These are phyloP conservation scores for Naganishia onofrii DNA, from an alignment of 768 basidiomycete genomes.

Conservation along the genomic window DNA sequence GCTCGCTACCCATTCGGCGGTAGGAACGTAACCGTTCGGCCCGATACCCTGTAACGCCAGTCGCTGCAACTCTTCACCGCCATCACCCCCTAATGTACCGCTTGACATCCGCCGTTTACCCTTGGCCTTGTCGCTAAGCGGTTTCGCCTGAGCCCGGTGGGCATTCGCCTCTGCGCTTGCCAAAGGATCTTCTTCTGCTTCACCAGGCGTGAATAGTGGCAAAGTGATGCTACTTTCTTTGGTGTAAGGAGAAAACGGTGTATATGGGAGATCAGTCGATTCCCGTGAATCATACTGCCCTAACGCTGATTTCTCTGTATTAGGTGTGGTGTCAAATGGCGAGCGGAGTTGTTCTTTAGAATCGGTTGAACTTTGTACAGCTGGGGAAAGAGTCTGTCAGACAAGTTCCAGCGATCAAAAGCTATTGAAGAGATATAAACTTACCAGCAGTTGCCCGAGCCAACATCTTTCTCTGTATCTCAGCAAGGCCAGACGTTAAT, in stretches of 20 bases:
- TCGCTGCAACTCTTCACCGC: conserved; percentile 59
- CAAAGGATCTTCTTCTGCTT: conserved; percentile 33
- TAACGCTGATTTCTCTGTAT: conserved; percentile 21
- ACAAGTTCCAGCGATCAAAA: neutral
- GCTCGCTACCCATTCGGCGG: conserved; percentile 91
- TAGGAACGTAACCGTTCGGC: conserved; percentile 87
- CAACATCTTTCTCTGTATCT: conserved; percentile 72
- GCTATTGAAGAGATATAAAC: neutral
- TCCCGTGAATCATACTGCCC: conserved; percentile 19
- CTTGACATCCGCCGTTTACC: conserved; percentile 62
- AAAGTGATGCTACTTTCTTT: conserved; percentile 7
- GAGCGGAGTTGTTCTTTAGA: conserved; percentile 4
- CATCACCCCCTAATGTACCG: conserved; percentile 18
- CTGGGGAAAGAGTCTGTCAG: neutral
- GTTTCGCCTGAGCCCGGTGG: conserved; percentile 46
- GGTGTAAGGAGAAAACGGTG: neutral
- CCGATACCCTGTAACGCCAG: conserved; percentile 70
- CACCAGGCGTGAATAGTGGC: conserved; percentile 38
- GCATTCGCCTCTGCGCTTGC: conserved; percentile 37
- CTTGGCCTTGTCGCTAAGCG: conserved; percentile 76
- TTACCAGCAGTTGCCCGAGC: conserved; percentile 53
- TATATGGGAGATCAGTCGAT: neutral
- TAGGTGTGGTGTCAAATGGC: conserved; percentile 14
- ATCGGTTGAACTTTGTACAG: conserved; percentile 1
- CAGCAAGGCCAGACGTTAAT: conserved; percentile 74